Evolutionary conservation across 345 rosid genomes (phyloP).

Genomic region (Arabidopsis suecica): DNA sequence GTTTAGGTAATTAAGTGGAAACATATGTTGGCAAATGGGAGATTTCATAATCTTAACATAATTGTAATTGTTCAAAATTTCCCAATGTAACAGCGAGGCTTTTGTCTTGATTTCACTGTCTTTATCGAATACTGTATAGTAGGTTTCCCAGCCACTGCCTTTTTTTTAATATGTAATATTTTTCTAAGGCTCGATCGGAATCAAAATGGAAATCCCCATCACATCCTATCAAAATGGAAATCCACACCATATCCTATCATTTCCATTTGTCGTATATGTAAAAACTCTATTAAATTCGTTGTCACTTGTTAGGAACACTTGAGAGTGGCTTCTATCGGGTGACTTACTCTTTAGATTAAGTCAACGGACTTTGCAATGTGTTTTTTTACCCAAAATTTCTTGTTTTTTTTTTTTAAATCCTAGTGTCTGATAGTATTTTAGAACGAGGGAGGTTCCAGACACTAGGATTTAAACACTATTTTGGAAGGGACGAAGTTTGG

Average conservation of each 20-base stretch:
- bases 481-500: background rate
- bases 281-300: slow-evolving; percentile 14
- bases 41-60: background rate
- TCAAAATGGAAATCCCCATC: slow-evolving; percentile 8
- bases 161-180: background rate
- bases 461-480: too few relatives aligned
- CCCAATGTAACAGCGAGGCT: background rate
- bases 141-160: slow-evolving; percentile 11
- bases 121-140: slow-evolving; percentile 4
- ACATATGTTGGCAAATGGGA: background rate
- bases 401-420: too few relatives aligned
- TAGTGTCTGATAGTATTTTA: too few relatives aligned
- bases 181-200: background rate
- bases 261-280: slow-evolving; percentile 1
- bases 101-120: slow-evolving; percentile 3
- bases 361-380: background rate
- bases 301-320: slow-evolving; percentile 2
- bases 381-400: background rate
- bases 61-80: background rate
- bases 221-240: slow-evolving; percentile 9
- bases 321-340: slow-evolving; percentile 11
- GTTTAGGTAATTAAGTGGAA: background rate
- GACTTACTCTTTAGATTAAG: slow-evolving; percentile 4
- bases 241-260: slow-evolving; percentile 4
- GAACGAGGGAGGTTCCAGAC: too few relatives aligned